Base-by-base conservation (phyloP, 2,329 filamentous ascomycete species). In the Pyrenophora seminiperda region DNA sequence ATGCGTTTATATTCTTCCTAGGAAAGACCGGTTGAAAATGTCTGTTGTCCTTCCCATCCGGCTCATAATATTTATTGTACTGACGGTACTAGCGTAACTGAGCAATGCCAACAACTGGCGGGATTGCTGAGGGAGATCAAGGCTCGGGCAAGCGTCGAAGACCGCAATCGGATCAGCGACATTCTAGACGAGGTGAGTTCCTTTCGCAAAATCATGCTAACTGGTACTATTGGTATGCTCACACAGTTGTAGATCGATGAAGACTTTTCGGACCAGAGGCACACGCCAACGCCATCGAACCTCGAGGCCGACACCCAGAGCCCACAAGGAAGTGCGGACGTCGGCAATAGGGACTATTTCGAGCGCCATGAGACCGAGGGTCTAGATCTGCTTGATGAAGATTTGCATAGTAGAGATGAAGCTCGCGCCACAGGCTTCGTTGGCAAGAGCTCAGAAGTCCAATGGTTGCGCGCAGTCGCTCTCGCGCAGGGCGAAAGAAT, bases 1-100 rank as follows among this genome's bases (percentile, higher is more conserved):
- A n/a, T 76, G 74, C 50, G 58, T 70, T 15, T 76, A 76, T 58
- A 66, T 69, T 20, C 60, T 74, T 57, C 68, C 70, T 7, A 70
- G 73, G 14, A 67, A 71, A 46, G 73, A 76, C 43, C 61, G 62
- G n/a, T 43, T 72, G 38, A 75, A 72, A 44, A 66, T 67, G 70
- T 74, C 50, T 52, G 65, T 41, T 15, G 17, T 15, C 3, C 13
- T 18, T 17, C n/a, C 39, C 39, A 29, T 20, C 27, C 17, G 10
- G 10, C 9, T 7, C 24, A 11, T 11, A 4, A 10, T 9, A 22
- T 41, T 14, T 10, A 3, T 36, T 18, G 10, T 7, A 27, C 58
- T 68, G 40, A 68, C 47, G 13, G 24, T 17, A 30, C 17, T 34
- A 71, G 68, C 34, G 54, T 70, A 9, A 66, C 63, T 10, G 63